phyloP scores from a whole-genome alignment of 23 red algal genomes.

The Gracilaria gracilis region DNA sequence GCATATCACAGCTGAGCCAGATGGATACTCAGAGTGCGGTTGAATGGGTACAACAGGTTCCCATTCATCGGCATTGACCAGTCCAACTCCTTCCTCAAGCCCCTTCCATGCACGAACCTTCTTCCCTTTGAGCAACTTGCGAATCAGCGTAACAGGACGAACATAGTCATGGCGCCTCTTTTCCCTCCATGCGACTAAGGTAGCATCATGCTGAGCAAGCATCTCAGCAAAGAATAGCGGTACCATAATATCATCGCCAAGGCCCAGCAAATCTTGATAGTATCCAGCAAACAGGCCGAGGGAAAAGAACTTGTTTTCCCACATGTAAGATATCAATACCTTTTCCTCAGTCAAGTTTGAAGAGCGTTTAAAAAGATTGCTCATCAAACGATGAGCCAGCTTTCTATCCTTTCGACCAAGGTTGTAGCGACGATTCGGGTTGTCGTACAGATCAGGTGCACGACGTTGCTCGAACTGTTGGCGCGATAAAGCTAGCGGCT shows the following conservation, averaged over 20 bases:
- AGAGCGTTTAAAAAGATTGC: slow-evolving; percentile 15
- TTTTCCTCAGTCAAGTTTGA: slow-evolving; percentile 37
- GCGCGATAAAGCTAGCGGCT: slow-evolving; percentile 35
- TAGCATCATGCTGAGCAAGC: slow-evolving; percentile 68
- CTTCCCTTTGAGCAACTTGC: slow-evolving; percentile 15
- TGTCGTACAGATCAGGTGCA: slow-evolving; percentile 4
- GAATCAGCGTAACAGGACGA: slow-evolving; percentile 38
- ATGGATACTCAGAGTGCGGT: slow-evolving; percentile 68
- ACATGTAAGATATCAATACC: slow-evolving; percentile 24
- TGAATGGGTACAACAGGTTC: slow-evolving; percentile 58
- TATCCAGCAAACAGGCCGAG: slow-evolving; percentile 24
- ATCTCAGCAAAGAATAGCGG: slow-evolving; percentile 50
- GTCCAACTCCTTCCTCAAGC: slow-evolving; percentile 11
- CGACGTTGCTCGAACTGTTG: slow-evolving; percentile 22
- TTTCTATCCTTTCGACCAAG: slow-evolving; percentile 33
- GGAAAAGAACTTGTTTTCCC: slow-evolving; percentile 44
- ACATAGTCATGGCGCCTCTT: slow-evolving; percentile 61
- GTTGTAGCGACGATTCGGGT: slow-evolving; percentile 12
- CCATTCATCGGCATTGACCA: slow-evolving; percentile 48
- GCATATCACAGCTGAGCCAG: slow-evolving; percentile 48
- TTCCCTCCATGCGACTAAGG: slow-evolving; percentile 54
- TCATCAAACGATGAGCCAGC: background rate
- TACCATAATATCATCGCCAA: background rate
- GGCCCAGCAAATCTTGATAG: background rate
- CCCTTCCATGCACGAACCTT: slow-evolving; percentile 43